Base-by-base conservation (phyloP, 116 monocot genomes). In the Trichopus zeylanicus region DNA sequence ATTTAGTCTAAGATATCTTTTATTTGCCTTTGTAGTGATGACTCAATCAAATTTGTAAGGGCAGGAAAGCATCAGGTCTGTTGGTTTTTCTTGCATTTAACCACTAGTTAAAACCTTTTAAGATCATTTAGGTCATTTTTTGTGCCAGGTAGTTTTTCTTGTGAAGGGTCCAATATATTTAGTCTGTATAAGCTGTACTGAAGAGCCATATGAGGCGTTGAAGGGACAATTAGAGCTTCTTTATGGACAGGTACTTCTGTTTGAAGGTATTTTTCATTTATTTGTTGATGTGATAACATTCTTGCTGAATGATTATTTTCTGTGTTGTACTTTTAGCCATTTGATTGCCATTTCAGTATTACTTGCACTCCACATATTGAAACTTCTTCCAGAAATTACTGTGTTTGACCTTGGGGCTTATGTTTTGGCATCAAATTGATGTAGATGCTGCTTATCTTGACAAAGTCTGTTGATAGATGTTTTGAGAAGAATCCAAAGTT, bases 81-180 rank as follows among this genome's bases (percentile, higher is more conserved):
- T 23, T 53, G 37, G 6, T 12, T 19, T 61, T 67, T 56, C 34
- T 55, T n/a, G n/a, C n/a, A n/a, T n/a, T n/a, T n/a, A n/a, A n/a
- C n/a, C n/a, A n/a, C n/a, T n/a, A n/a, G n/a, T n/a, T n/a, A n/a
- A n/a, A n/a, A n/a, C n/a, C n/a, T n/a, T 42, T 12, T 0, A 42
- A 42, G 42, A 16, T 15, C 56, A 56, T 56, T 28, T 56, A 13
- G 31, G 2, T 29, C 56, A 55, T 55, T 7, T 18, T 21, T 49
- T 49, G 19, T 49, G 4, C 62, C 85, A 99, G 99, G 81, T 99
- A 62, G 76, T 99, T 65, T 99, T 99, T 77, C 80, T 99, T 67
- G 99, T 99, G 62, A 99, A 99, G 74, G 99, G 88, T 46, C 99
- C 99, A 61, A 83, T 99, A 69, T 99, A 99, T 75, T 74, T 99